Evolutionary conservation across 352 stramenopile species (phyloP).

Genomic region (Ophiocytium majus): DNA sequence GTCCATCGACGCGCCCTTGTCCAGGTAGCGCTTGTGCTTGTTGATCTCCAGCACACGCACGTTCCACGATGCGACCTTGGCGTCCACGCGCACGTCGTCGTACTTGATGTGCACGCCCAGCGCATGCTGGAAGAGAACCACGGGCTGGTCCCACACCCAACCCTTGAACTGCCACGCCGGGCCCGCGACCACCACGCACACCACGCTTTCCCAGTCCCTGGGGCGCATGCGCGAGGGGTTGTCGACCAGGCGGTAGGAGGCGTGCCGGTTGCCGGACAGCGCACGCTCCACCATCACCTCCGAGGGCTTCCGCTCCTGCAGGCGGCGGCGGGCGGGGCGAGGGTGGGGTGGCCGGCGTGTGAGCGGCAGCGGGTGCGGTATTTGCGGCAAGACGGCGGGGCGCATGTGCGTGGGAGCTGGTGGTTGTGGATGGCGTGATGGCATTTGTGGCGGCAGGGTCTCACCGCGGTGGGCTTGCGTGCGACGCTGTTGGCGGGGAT

Average conservation of each 20-base stretch:
- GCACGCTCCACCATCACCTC: constrained; percentile 75
- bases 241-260: constrained; percentile 81
- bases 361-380: too few relatives aligned
- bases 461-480: not conserved
- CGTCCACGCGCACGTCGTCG: constrained; percentile 45
- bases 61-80: constrained; percentile 54
- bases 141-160: constrained; percentile 83
- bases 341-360: not conserved
- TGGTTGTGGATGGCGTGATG: too few relatives aligned
- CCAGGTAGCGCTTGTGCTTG: constrained; percentile 79
- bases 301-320: constrained; percentile 68
- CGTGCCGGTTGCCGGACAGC: constrained; percentile 68
- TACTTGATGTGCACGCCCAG: constrained; percentile 57
- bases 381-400: too few relatives aligned
- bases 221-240: constrained; percentile 69
- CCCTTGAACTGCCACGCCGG: constrained; percentile 86
- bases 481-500: not conserved
- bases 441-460: too few relatives aligned
- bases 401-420: too few relatives aligned
- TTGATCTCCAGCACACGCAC: constrained; percentile 67
- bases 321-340: not conserved
- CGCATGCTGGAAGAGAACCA: constrained; percentile 82
- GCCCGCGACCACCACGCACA: constrained; percentile 79
- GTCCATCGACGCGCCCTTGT: constrained; percentile 79
- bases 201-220: constrained; percentile 76